These are phyloP conservation scores for Penicillium roqueforti DNA, from an alignment of 495 filamentous ascomycete species.

Conservation along the genomic window DNA sequence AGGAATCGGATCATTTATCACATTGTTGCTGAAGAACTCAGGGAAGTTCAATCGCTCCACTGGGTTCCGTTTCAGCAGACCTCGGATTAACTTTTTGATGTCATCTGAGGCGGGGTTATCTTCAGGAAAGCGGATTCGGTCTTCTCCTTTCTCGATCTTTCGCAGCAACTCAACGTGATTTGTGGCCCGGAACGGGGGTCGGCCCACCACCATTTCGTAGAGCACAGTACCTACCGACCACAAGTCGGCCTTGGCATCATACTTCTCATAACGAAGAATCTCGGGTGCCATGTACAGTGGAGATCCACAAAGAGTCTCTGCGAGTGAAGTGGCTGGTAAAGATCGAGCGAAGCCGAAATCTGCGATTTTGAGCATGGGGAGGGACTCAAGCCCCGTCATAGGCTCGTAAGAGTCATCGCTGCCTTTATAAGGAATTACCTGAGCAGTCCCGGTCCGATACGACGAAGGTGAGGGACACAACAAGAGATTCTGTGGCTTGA, in stretches of 20 bases:
- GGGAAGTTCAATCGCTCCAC: constrained; percentile 78
- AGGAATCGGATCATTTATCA: constrained; percentile 77
- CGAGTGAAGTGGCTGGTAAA: constrained; percentile 80
- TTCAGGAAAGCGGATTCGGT: constrained; percentile 75
- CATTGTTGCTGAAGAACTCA: constrained; percentile 69
- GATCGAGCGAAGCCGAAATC: constrained; percentile 97
- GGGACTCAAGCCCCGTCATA: constrained; percentile 71
- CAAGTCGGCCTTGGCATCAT: constrained; percentile 92
- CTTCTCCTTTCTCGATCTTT: constrained; percentile 82
- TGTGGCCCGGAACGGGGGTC: constrained; percentile 82
- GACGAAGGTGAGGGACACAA: constrained; percentile 78
- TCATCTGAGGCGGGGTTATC: constrained; percentile 66
- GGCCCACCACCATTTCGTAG: constrained; percentile 90
- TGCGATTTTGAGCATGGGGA: constrained; percentile 94
- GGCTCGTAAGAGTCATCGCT: constrained; percentile 76
- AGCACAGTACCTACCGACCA: constrained; percentile 97
- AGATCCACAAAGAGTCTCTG: constrained; percentile 96
- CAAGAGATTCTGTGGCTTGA: constrained; percentile 95
- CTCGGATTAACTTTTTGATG: constrained; percentile 77
- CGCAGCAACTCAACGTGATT: constrained; percentile 94
- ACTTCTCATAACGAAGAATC: constrained; percentile 94
- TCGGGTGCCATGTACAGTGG: constrained; percentile 98
- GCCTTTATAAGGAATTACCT: constrained; percentile 54
- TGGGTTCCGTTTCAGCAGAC: constrained; percentile 78
- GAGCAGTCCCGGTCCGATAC: constrained; percentile 44